These are phyloP conservation scores for Mortierella polycephala DNA, from an alignment of 371 early-diverging fungal species.

Conservation along the genomic window DNA sequence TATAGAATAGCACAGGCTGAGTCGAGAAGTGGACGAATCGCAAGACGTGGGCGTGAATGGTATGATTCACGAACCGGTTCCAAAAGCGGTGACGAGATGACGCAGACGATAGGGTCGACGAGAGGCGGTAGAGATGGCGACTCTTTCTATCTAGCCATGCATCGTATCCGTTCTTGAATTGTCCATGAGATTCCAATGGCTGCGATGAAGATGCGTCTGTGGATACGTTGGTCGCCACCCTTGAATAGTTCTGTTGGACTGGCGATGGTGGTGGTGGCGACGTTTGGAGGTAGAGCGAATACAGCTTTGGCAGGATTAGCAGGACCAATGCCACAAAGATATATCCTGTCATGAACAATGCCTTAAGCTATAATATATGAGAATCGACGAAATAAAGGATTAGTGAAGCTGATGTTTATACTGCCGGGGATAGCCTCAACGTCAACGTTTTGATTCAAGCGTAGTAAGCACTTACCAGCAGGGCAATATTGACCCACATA, in stretches of 20 bases:
- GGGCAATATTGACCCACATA: conserved; percentile 68
- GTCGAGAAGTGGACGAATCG: conserved; percentile 51
- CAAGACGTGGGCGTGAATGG: conserved; percentile 44
- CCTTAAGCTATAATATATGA: conserved; percentile 19
- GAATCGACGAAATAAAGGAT: conserved; percentile 5
- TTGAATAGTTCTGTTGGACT: conserved; percentile 33
- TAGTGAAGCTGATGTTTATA: neutral
- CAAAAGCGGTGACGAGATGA: conserved; percentile 27
- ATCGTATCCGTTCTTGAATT: conserved; percentile 43
- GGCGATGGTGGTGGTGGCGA: conserved; percentile 35
- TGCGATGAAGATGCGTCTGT: neutral
- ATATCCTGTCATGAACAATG: conserved; percentile 35
- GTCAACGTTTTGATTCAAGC: neutral
- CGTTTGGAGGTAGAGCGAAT: conserved; percentile 52
- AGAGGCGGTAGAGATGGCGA: conserved; percentile 44
- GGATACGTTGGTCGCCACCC: conserved; percentile 1
- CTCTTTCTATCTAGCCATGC: conserved; percentile 45
- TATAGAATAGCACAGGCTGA: conserved; percentile 58
- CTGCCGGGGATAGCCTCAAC: too few species aligned
- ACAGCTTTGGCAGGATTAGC: conserved; percentile 54
- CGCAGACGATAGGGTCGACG: conserved; percentile 35
- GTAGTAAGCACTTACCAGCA: conserved; percentile 53
- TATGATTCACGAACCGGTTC: conserved; percentile 50
- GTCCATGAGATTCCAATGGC: neutral
- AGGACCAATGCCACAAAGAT: conserved; percentile 26